Conservation (phyloP, 2,329 filamentous ascomycete species). For the Fusarium fracticaudum region DNA sequence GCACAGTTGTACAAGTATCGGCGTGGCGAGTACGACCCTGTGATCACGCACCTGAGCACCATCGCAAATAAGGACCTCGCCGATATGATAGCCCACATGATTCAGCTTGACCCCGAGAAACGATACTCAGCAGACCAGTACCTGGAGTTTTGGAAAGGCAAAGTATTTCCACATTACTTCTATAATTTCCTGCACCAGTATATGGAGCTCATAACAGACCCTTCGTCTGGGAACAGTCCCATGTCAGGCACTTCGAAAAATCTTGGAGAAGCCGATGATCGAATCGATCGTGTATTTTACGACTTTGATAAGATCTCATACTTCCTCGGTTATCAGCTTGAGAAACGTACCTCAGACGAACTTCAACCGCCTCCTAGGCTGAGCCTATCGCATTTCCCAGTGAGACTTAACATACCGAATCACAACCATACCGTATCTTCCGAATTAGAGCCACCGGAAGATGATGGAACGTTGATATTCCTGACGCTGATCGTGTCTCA, state of each 20-base stretch:
- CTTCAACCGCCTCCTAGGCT: constrained; percentile 51
- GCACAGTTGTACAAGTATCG: constrained; percentile 96
- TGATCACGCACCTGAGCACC: constrained; percentile 80
- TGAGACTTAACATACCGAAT: constrained; percentile 87
- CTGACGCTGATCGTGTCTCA: constrained; percentile 89
- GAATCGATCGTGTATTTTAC: constrained; percentile 90
- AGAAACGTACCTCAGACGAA: constrained; percentile 48
- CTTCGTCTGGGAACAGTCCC: constrained; percentile 79
- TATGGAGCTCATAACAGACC: constrained; percentile 94
- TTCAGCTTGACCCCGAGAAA: constrained; percentile 90
- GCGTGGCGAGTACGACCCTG: constrained; percentile 90
- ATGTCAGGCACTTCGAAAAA: constrained; percentile 75
- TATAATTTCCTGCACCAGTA: constrained; percentile 98
- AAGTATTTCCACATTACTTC: constrained; percentile 95
- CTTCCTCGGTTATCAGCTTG: constrained; percentile 80
- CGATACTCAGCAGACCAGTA: constrained; percentile 95
- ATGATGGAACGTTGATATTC: constrained; percentile 94
- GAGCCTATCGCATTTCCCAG: constrained; percentile 74
- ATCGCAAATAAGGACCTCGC: constrained; percentile 89
- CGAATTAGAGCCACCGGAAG: constrained; percentile 69
- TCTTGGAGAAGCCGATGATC: constrained; percentile 87
- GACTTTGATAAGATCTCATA: constrained; percentile 99
- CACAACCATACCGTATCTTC: constrained; percentile 76
- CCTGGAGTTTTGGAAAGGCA: constrained; percentile 88
- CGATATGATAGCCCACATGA: constrained; percentile 94